Percentiles rank a stretch among this genome's conserved stretches.
These are phyloP conservation scores for Polygonum aviculare DNA, from an alignment of 148 eudicot genomes.

Conservation along the genomic window DNA sequence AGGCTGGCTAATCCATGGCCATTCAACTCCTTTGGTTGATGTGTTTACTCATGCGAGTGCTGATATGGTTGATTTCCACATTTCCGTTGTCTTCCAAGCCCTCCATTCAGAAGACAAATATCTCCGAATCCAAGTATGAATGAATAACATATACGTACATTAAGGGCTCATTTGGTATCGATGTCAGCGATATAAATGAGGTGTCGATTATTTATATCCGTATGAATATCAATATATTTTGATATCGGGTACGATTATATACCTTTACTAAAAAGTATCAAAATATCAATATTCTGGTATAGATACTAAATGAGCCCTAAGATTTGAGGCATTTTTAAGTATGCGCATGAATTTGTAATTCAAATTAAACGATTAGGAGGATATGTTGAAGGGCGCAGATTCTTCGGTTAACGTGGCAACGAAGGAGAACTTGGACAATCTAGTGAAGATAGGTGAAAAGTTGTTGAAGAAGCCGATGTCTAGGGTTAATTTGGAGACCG, in stretches of 20 bases:
- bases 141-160: neutral
- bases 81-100: constrained; percentile 24
- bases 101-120: constrained; percentile 30
- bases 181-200: too few relatives aligned
- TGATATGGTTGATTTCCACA: constrained; percentile 42
- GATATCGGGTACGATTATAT: too few relatives aligned
- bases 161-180: too few relatives aligned
- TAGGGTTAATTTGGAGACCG: constrained; percentile 24
- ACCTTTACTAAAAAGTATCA: too few relatives aligned
- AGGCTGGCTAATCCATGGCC: constrained; percentile 26
- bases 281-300: neutral
- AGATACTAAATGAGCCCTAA: neutral
- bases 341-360: neutral
- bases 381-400: constrained; percentile 19
- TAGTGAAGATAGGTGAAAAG: constrained; percentile 30
- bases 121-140: constrained; percentile 33
- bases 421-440: constrained; percentile 23
- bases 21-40: constrained; percentile 29
- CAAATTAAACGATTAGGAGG: constrained; percentile 18
- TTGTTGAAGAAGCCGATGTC: constrained; percentile 29
- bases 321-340: neutral
- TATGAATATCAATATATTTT: too few relatives aligned
- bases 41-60: constrained; percentile 29
- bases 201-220: too few relatives aligned
- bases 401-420: constrained; percentile 35